These are phyloP conservation scores for Bathelium albidoporum DNA, from an alignment of 495 filamentous ascomycete species.

Conservation along the genomic window DNA sequence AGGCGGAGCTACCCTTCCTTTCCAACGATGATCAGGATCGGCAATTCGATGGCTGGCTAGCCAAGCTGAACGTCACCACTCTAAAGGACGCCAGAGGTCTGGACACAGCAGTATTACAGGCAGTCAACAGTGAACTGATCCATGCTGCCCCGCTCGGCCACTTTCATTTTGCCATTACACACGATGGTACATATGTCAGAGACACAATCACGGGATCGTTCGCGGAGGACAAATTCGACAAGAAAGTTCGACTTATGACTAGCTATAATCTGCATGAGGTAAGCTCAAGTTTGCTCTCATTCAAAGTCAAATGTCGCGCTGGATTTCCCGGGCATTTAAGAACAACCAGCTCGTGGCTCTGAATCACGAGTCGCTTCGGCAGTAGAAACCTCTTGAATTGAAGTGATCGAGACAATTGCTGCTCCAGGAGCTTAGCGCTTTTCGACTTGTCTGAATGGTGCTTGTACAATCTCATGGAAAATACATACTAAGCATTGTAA, in stretches of 20 bases:
- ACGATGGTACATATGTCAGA: conserved; percentile 19
- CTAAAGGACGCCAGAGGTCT: conserved; percentile 39
- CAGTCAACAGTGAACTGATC: conserved; percentile 35
- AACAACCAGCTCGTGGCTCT: conserved; percentile 15
- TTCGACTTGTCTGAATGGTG: background rate
- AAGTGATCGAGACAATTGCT: background rate
- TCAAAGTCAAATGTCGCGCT: background rate
- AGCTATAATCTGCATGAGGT: conserved; percentile 44
- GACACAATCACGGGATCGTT: conserved; percentile 29
- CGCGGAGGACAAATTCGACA: conserved; percentile 43
- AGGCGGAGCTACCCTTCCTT: conserved; percentile 30
- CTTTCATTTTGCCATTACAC: conserved; percentile 43
- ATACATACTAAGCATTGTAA: conserved; percentile 18
- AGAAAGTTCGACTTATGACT: conserved; percentile 43
- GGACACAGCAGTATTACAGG: conserved; percentile 32
- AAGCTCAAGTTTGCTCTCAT: background rate
- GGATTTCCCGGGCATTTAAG: background rate
- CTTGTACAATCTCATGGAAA: conserved; percentile 4
- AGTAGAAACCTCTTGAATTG: conserved; percentile 6
- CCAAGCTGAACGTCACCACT: conserved; percentile 36
- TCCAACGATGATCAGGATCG: conserved; percentile 31
- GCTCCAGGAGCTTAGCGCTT: background rate
- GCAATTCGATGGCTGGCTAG: conserved; percentile 34
- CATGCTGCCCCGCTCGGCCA: conserved; percentile 30
- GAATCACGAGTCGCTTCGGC: conserved; percentile 33